Evolutionary conservation across 2,329 filamentous ascomycete species (phyloP).

Genomic region (Metarhizium brunneum): DNA sequence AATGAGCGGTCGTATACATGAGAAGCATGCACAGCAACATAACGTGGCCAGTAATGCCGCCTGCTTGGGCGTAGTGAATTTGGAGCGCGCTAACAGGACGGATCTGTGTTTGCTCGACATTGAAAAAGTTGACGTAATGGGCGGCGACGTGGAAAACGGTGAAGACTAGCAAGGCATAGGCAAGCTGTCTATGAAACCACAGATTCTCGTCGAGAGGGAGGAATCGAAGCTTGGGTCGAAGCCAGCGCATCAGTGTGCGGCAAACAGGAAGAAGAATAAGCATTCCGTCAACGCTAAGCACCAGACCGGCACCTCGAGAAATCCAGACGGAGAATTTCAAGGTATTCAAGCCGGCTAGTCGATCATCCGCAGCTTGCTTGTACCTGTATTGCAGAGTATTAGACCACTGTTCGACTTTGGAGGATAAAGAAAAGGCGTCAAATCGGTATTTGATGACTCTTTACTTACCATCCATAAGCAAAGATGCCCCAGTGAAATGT

Average conservation of each 20-base stretch:
- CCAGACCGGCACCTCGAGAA: constrained; percentile 84
- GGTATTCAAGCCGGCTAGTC: constrained; percentile 68
- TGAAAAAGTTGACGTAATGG: constrained; percentile 99
- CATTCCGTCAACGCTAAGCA: constrained; percentile 73
- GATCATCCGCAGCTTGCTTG: constrained; percentile 60
- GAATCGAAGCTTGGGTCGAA: constrained; percentile 81
- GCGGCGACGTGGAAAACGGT: constrained; percentile 64
- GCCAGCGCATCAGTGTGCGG: constrained; percentile 73
- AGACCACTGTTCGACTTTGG: background rate
- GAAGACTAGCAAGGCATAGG: constrained; percentile 81
- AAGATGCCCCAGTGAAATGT: constrained; percentile 71
- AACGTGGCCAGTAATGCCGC: constrained; percentile 89
- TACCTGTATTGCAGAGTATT: constrained; percentile 45
- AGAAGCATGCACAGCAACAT: constrained; percentile 99
- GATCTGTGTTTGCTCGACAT: constrained; percentile 78
- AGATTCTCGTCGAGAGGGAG: constrained; percentile 91
- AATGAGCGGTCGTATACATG: constrained; percentile 94
- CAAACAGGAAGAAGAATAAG: constrained; percentile 93
- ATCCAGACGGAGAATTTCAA: constrained; percentile 90
- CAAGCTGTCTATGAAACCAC: constrained; percentile 94
- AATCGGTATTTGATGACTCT: background rate
- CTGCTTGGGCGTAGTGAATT: constrained; percentile 84
- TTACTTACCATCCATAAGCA: constrained; percentile 69
- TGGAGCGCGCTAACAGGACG: constrained; percentile 72
- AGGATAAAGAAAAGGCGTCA: background rate